Evolutionary conservation across 2,329 filamentous ascomycete genomes (phyloP).

Genomic region (Arthrinium puccinioides): DNA sequence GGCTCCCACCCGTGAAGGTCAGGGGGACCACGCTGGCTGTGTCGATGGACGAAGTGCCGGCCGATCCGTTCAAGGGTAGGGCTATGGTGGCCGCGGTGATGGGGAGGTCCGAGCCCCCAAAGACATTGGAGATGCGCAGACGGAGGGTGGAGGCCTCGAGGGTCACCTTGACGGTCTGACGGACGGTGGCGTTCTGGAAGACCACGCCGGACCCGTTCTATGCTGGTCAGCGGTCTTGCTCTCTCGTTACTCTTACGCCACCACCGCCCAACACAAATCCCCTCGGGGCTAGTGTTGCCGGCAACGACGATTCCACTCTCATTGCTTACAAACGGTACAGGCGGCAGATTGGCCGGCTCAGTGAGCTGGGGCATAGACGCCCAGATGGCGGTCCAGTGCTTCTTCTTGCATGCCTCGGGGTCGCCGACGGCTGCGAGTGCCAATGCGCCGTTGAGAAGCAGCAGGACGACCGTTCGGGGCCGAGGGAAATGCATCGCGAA

Average conservation of each 20-base stretch:
- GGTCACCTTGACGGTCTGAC: conserved; percentile 53
- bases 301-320: no score
- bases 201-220: conserved; percentile 45
- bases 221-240: no score
- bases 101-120: conserved; percentile 48
- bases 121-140: conserved; percentile 54
- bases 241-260: no score
- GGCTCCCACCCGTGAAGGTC: conserved; percentile 45
- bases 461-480: not conserved
- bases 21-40: conserved; percentile 38
- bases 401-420: conserved; percentile 1
- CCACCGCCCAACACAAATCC: no score
- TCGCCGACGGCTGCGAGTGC: conserved; percentile 1
- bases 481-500: not conserved
- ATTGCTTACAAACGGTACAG: conserved; percentile 42
- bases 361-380: conserved; percentile 55
- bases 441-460: not conserved
- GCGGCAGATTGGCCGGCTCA: conserved; percentile 51
- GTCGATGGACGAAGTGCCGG: conserved; percentile 42
- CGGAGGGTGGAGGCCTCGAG: conserved; percentile 45
- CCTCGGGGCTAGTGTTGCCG: no score
- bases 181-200: conserved; percentile 52
- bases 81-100: conserved; percentile 51
- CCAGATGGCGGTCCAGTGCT: conserved; percentile 56
- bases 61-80: conserved; percentile 39